These are phyloP conservation scores for Coemansia sp. DNA, from an alignment of 192 early-diverging fungal species.

Conservation along the genomic window DNA sequence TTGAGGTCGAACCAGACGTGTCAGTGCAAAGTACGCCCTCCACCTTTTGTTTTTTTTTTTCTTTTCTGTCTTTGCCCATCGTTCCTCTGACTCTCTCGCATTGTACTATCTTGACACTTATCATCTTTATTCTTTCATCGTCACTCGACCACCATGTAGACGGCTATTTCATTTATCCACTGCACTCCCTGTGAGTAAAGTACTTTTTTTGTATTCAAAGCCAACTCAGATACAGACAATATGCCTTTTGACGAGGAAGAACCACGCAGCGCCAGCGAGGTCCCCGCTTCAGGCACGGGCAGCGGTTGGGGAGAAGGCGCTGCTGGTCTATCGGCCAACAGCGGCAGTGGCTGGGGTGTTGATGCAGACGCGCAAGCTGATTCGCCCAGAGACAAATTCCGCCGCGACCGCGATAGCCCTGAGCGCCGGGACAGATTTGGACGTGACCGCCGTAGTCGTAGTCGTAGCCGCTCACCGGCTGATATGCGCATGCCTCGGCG, in stretches of 20 bases:
- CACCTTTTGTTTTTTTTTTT: background rate
- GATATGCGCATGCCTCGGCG: conserved; percentile 35
- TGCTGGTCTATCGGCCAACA: background rate
- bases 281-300: conserved; percentile 5
- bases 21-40: conserved; percentile 10
- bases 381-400: conserved; percentile 46
- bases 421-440: conserved; percentile 52
- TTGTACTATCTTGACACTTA: background rate
- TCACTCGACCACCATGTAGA: conserved; percentile 9
- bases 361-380: conserved; percentile 18
- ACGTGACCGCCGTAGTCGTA: conserved; percentile 41
- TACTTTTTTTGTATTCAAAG: conserved; percentile 1
- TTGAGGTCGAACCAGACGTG: conserved; percentile 5
- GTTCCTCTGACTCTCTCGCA: background rate
- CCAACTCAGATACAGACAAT: background rate
- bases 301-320: background rate
- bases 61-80: background rate
- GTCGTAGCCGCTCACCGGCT: conserved; percentile 35
- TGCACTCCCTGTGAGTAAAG: background rate
- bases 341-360: conserved; percentile 25
- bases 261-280: conserved; percentile 21
- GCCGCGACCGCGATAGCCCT: conserved; percentile 48
- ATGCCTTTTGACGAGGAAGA: conserved; percentile 54
- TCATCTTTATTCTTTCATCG: background rate
- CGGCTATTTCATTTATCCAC: conserved; percentile 4